Conservation (phyloP, 2,329 filamentous ascomycete species). For the Stylonectria norvegica region DNA sequence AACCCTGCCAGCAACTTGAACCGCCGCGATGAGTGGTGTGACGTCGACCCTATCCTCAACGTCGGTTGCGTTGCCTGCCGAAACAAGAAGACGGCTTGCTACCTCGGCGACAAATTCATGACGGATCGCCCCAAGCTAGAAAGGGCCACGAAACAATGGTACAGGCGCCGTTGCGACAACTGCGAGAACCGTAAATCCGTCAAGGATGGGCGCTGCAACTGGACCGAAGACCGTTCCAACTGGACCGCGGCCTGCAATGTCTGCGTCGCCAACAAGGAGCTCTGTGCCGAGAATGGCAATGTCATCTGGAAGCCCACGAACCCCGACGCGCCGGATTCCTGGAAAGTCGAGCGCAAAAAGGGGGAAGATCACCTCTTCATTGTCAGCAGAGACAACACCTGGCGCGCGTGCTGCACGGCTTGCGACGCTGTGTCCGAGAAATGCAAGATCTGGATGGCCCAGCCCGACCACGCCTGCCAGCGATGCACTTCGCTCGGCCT, state of each 20-base stretch:
- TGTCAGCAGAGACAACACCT: not conserved
- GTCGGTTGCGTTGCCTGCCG: not conserved
- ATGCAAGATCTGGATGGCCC: not conserved
- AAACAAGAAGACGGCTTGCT: not conserved
- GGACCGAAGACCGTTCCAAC: conserved; percentile 3
- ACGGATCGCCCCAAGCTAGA: not conserved
- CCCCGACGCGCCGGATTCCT: not conserved
- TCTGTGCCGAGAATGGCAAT: not conserved
- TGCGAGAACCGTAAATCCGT: not conserved
- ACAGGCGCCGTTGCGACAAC: not conserved
- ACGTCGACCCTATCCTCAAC: not conserved
- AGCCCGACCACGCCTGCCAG: not conserved
- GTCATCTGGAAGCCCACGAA: not conserved
- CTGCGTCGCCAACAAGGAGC: not conserved
- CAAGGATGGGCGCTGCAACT: not conserved
- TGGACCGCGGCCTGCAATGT: not conserved
- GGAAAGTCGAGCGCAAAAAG: not conserved
- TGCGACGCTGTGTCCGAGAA: not conserved
- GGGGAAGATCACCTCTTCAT: not conserved
- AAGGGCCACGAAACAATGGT: not conserved
- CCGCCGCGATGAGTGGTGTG: conserved; percentile 3
- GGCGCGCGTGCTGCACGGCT: not conserved
- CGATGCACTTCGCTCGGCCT: not conserved
- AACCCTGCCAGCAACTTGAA: conserved; percentile 27
- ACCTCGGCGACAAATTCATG: not conserved